Evolutionary conservation across 2,329 filamentous ascomycete species (phyloP).

Genomic region (Cryphonectria nitschkei): DNA sequence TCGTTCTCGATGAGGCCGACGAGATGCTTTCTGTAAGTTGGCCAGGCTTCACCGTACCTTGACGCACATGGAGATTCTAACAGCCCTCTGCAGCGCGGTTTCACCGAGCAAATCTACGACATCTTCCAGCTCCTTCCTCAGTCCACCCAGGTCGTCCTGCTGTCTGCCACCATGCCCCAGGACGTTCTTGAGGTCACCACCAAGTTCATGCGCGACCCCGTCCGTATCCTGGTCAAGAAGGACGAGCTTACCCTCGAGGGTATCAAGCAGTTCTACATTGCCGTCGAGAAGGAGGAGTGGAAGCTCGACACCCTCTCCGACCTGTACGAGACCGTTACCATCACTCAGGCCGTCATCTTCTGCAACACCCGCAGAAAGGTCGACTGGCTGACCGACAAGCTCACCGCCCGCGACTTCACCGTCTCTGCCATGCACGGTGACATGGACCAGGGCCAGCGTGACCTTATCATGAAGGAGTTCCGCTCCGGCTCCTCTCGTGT

Average conservation of each 20-base stretch:
- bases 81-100: slow-evolving; percentile 75
- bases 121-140: slow-evolving; percentile 97
- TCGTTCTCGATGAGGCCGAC: slow-evolving; percentile 64
- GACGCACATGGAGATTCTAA: slow-evolving; percentile 39
- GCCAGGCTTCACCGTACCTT: not conserved
- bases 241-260: slow-evolving; percentile 97
- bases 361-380: slow-evolving; percentile 99
- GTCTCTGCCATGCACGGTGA: slow-evolving; percentile 99
- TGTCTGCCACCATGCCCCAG: slow-evolving; percentile 94
- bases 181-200: slow-evolving; percentile 99
- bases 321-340: slow-evolving; percentile 97
- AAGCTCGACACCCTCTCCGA: slow-evolving; percentile 99
- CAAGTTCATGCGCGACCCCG: slow-evolving; percentile 99
- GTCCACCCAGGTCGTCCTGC: slow-evolving; percentile 96
- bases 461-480: slow-evolving; percentile 99
- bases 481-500: slow-evolving; percentile 95
- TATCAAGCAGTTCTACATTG: slow-evolving; percentile 98
- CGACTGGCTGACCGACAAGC: slow-evolving; percentile 99
- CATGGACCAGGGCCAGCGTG: slow-evolving; percentile 97
- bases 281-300: slow-evolving; percentile 99
- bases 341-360: slow-evolving; percentile 99
- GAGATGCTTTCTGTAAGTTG: slow-evolving; percentile 73
- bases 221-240: slow-evolving; percentile 96
- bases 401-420: slow-evolving; percentile 98
- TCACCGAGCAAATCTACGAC: slow-evolving; percentile 98